Percentiles rank a stretch among this genome's conserved stretches.
phyloP scores from a whole-genome alignment of 768 basidiomycete species.

The Terana coerulea region DNA sequence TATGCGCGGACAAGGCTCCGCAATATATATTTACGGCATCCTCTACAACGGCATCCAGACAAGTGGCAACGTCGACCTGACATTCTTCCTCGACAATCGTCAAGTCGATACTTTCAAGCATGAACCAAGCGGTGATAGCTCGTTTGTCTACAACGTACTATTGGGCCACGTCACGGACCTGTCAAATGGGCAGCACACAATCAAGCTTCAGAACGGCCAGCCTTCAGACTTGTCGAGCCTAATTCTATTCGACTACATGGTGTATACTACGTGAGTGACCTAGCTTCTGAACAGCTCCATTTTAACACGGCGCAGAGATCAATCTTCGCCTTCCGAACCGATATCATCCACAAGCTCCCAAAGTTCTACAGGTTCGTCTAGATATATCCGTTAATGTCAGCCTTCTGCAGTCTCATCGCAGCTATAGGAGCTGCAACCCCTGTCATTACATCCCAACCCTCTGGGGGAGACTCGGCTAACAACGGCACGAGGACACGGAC shows the following conservation, averaged over 20 bases:
- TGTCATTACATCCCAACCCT: too few species aligned
- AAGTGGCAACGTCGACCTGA: not conserved
- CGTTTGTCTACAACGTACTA: not conserved
- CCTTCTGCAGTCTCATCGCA: too few species aligned
- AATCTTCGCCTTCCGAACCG: too few species aligned
- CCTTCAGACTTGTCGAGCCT: not conserved
- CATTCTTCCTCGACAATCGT: not conserved
- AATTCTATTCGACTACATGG: not conserved
- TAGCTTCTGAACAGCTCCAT: too few species aligned
- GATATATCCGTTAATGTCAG: too few species aligned
- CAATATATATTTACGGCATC: slow-evolving; percentile 1
- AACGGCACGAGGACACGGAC: too few species aligned
- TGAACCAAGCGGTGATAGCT: not conserved
- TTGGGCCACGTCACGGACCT: not conserved
- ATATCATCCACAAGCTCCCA: too few species aligned
- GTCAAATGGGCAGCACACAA: not conserved
- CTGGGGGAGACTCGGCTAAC: too few species aligned
- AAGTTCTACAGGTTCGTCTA: too few species aligned
- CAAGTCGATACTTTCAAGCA: not conserved
- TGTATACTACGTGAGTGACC: not conserved
- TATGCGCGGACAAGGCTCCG: not conserved
- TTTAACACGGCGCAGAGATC: too few species aligned
- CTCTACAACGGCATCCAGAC: not conserved
- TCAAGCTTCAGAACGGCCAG: not conserved
- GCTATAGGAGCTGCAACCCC: too few species aligned